These are phyloP conservation scores for Biancaea sappan DNA, from an alignment of 306 rosid species.

Conservation along the genomic window DNA sequence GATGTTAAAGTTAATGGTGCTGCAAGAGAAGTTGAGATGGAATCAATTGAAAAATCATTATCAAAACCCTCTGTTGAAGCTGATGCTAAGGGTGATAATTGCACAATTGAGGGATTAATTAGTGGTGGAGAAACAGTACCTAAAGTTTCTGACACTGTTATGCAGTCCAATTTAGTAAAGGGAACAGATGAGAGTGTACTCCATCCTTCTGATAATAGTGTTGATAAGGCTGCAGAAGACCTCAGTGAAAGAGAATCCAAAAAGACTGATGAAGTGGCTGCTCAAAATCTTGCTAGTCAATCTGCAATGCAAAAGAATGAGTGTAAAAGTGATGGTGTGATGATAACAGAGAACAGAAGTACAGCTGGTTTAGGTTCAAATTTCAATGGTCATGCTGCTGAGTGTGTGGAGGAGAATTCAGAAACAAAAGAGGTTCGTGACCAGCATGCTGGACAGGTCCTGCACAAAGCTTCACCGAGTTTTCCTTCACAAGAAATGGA, in stretches of 20 bases:
- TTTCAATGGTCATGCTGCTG: conserved; percentile 35
- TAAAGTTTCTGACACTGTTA: conserved; percentile 37
- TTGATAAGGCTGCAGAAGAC: conserved; percentile 43
- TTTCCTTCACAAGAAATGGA: conserved; percentile 62
- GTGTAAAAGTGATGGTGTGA: conserved; percentile 22
- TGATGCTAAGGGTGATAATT: conserved; percentile 31
- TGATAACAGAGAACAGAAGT: conserved; percentile 34
- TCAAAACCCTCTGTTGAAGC: conserved; percentile 32
- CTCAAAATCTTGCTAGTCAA: conserved; percentile 23
- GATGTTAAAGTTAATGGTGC: conserved; percentile 39
- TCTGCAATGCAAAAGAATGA: conserved; percentile 40
- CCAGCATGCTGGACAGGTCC: conserved; percentile 42
- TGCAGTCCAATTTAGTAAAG: conserved; percentile 39
- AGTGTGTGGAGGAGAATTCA: conserved; percentile 49
- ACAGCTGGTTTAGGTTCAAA: conserved; percentile 36
- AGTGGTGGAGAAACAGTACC: conserved; percentile 34
- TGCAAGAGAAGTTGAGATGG: conserved; percentile 41
- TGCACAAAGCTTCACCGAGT: too few species aligned
- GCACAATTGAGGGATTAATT: conserved; percentile 26
- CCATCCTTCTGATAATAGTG: conserved; percentile 35
- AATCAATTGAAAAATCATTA: conserved; percentile 31
- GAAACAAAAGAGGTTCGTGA: conserved; percentile 38
- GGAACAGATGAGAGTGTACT: conserved; percentile 35
- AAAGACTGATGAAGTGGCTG: conserved; percentile 37
- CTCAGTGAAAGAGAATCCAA: conserved; percentile 42